Evolutionary conservation across 2,329 filamentous ascomycete genomes (phyloP), one percentile per base, ranked within the genome.

Genomic region (Juglanconis oblonga): DNA sequence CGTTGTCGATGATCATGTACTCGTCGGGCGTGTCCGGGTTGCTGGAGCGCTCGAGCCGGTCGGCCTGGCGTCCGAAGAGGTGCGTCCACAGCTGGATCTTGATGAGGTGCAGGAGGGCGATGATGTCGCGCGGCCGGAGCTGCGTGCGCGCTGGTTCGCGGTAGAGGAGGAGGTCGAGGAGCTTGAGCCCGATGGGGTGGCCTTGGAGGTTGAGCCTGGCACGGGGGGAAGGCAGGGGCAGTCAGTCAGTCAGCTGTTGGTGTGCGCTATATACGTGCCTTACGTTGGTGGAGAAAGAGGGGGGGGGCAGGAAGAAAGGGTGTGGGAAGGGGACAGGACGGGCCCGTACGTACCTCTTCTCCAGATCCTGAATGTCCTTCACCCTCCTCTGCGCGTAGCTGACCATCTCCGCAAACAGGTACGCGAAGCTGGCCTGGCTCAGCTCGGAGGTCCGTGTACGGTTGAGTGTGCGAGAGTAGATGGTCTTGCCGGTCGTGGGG

Each of bases 1-100:
- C 95, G 76, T 99, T 98, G 77, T 99, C 95, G 69, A 93, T 91
- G 69, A 99, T 95, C 94, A 99, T 98, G 81, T 98, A 99, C 79
- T 98, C 94, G 68, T 95, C 92, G 8, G 91, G 88, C 55, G 92
- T 94, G 56, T 88, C 85, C 8, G 90, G 88, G 69, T 91, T 88
- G 57, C 87, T 87, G 61, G 87, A 91, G 77, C 95, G 93, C 78
- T 99, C 95, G 61, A 99, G 87, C 17, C 92, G 90, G 77, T 98
- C 94, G 33, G 95, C 95, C 58, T 93, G 88, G 1, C 94, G 89
- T 42, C 86, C 87, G 75, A 99, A 99, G 52, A 99, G 89, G 74
- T 96, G 90, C 66, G 89, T 87, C 90, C 94, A 99, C 58, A 97
- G 82, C 58, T 89, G 89, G 64, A 92, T 92, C 73, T 96, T 95